Conservation (phyloP, 2,329 filamentous ascomycete species). For the Aspergillus sp. region DNA sequence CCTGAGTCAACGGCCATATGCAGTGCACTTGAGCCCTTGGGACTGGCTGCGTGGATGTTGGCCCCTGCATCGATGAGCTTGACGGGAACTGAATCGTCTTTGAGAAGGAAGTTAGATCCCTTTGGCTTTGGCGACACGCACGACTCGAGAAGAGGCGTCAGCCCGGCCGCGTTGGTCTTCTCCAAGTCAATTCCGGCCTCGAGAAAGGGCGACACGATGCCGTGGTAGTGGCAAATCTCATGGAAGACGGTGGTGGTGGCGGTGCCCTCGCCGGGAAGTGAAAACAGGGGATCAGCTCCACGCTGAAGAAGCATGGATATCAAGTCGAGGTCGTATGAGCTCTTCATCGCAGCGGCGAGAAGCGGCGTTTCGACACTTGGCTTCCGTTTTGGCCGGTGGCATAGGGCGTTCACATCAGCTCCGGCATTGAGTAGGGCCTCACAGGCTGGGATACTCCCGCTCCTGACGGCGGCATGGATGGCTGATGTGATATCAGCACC, state of each 20-base stretch:
- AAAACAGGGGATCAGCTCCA: not conserved
- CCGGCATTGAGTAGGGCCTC: not conserved
- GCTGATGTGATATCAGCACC: not conserved
- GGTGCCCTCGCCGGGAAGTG: not conserved
- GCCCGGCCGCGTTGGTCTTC: not conserved
- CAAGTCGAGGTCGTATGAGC: not conserved
- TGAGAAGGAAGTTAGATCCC: not conserved
- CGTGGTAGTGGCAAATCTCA: not conserved
- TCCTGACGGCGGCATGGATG: not conserved
- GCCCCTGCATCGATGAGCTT: constrained; percentile 3
- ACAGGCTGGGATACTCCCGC: not conserved
- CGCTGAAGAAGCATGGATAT: constrained; percentile 4
- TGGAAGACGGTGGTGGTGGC: not conserved
- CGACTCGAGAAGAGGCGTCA: constrained; percentile 2
- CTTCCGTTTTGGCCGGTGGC: not conserved
- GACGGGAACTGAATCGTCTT: not conserved
- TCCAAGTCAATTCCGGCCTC: not conserved
- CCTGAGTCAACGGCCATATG: not conserved
- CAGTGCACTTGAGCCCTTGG: not conserved
- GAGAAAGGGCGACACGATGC: not conserved
- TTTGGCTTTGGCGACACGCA: not conserved
- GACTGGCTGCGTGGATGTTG: not conserved
- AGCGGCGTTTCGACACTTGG: not conserved
- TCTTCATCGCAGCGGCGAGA: not conserved
- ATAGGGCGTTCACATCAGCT: not conserved